Conservation (phyloP, 2,329 filamentous ascomycete species). For the Penicillium sclerotiorum region DNA sequence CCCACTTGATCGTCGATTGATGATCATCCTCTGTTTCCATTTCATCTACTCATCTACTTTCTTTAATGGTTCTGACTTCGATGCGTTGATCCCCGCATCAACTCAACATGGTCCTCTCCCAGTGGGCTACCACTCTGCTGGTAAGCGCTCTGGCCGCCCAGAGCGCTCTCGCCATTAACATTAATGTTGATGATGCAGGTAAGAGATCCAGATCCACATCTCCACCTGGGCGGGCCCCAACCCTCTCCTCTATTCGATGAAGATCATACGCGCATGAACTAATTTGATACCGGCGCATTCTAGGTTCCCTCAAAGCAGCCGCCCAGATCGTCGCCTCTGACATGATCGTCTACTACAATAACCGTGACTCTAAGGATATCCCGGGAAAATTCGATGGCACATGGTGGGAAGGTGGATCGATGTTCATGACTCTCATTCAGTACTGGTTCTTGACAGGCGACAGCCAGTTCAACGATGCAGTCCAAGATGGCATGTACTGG, state of each 20-base stretch:
- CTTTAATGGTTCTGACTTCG: background rate
- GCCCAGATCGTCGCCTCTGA: slow-evolving; percentile 40
- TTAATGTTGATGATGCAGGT: slow-evolving; percentile 23
- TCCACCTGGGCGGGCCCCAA: too few species aligned
- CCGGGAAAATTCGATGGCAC: slow-evolving; percentile 45
- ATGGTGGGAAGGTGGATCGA: slow-evolving; percentile 72
- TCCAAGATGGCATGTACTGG: slow-evolving; percentile 68
- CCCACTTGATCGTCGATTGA: background rate
- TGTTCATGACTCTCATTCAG: slow-evolving; percentile 71
- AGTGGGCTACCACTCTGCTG: slow-evolving; percentile 24
- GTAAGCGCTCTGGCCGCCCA: slow-evolving; percentile 22
- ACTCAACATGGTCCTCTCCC: slow-evolving; percentile 21
- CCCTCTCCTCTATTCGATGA: slow-evolving; percentile 1
- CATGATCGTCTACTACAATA: slow-evolving; percentile 44
- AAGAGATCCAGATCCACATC: slow-evolving; percentile 8
- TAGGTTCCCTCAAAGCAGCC: slow-evolving; percentile 35
- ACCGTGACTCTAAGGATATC: slow-evolving; percentile 40
- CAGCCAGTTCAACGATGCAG: slow-evolving; percentile 68
- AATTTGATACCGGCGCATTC: background rate
- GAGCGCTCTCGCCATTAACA: slow-evolving; percentile 20
- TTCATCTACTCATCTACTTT: too few species aligned
- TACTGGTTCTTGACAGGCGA: slow-evolving; percentile 86
- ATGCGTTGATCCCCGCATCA: slow-evolving; percentile 14
- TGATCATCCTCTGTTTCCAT: background rate
- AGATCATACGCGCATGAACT: background rate